A percentile compares a stretch with the other conserved stretches of the same genome.
phyloP scores from a whole-genome alignment of 345 rosid genomes.

The Angophora floribunda region DNA sequence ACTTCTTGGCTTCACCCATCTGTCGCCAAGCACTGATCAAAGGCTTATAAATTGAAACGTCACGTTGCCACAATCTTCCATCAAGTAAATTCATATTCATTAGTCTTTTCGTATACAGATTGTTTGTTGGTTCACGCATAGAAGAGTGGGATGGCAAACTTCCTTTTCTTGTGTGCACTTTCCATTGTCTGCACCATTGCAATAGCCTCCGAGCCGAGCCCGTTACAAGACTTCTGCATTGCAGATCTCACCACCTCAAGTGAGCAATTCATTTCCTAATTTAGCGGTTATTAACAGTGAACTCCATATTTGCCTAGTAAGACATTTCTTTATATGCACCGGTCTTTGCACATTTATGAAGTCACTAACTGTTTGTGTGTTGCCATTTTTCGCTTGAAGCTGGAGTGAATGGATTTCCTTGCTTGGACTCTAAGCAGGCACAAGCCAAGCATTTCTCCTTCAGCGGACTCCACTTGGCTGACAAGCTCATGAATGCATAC shows the following conservation, averaged over 20 bases:
- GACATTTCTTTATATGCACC: neutral
- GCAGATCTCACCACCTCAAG: slow-evolving; percentile 3
- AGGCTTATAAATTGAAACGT: neutral
- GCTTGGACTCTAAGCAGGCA: neutral
- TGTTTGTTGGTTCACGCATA: neutral
- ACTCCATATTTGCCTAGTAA: neutral
- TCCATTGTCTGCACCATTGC: neutral
- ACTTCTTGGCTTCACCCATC: neutral
- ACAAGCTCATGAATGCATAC: neutral
- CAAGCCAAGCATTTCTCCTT: slow-evolving; percentile 5
- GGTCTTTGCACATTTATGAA: neutral
- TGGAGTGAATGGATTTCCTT: neutral
- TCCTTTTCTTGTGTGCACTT: neutral
- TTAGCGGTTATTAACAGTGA: neutral
- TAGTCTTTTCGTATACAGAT: neutral
- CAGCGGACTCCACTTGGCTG: slow-evolving; percentile 6
- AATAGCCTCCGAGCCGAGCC: slow-evolving; percentile 6
- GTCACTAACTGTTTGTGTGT: neutral
- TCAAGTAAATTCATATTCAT: neutral
- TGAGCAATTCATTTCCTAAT: neutral
- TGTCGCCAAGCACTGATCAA: neutral
- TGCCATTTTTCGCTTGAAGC: neutral
- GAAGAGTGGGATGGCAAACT: neutral
- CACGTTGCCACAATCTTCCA: neutral
- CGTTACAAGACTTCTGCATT: slow-evolving; percentile 17